Evolutionary conservation across 2,329 filamentous ascomycete genomes (phyloP).

Genomic region (Coniella lustricola): DNA sequence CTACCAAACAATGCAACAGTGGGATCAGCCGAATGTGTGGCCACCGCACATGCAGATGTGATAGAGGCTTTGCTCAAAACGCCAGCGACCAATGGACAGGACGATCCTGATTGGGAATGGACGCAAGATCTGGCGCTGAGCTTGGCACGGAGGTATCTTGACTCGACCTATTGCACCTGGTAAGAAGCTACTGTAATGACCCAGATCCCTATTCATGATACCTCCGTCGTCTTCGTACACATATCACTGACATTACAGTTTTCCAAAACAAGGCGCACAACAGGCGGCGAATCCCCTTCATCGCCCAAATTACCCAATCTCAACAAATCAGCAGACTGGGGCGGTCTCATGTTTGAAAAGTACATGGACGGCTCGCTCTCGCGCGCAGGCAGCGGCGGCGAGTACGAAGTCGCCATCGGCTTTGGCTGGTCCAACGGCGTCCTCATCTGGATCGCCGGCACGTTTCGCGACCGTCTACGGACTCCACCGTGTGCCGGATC

Average conservation of each 20-base stretch:
- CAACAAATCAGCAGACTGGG: conserved; percentile 34
- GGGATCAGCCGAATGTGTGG: conserved; percentile 67
- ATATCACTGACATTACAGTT: not conserved
- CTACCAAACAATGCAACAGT: conserved; percentile 54
- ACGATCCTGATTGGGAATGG: conserved; percentile 46
- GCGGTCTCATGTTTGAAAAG: conserved; percentile 65
- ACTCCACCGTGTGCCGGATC: conserved; percentile 50
- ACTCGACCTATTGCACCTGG: conserved; percentile 65
- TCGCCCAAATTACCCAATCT: conserved; percentile 37
- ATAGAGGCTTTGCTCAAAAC: conserved; percentile 56
- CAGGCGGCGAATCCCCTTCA: conserved; percentile 52
- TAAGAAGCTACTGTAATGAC: conserved; percentile 30
- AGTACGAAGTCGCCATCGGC: conserved; percentile 63
- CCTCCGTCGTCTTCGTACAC: no score
- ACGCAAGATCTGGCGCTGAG: conserved; percentile 49
- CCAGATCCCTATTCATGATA: no score
- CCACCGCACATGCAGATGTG: conserved; percentile 58
- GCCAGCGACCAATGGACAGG: conserved; percentile 45
- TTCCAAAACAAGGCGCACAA: conserved; percentile 31
- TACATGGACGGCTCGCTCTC: conserved; percentile 55
- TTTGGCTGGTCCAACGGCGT: conserved; percentile 68
- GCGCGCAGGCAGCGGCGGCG: conserved; percentile 56
- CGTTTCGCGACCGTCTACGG: conserved; percentile 48
- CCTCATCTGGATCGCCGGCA: conserved; percentile 58
- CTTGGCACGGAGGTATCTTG: conserved; percentile 59